Percentiles rank a stretch among this genome's conserved stretches.
phyloP scores from a whole-genome alignment of 225 moss, liverwort and hornwort species.

The Bryum argenteum region DNA sequence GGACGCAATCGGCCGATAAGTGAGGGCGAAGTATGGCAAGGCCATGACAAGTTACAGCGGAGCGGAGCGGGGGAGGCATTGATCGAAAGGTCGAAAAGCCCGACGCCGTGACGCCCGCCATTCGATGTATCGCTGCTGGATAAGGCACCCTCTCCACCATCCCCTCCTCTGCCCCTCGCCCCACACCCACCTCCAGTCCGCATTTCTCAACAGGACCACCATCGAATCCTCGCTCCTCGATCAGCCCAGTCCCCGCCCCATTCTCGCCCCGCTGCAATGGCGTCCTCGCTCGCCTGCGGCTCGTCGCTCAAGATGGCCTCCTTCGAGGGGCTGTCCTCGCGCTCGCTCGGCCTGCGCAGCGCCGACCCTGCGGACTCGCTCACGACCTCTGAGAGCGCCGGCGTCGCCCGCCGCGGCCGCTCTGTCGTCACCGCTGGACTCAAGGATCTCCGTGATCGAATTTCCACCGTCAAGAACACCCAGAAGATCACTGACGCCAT shows the following conservation, averaged over 20 bases:
- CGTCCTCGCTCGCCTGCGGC: constrained; percentile 48
- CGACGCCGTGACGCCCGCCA: not conserved
- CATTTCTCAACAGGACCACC: not conserved
- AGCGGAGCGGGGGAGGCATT: no score
- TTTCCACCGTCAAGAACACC: constrained; percentile 87
- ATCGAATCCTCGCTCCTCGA: not conserved
- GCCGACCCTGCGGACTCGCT: constrained; percentile 41
- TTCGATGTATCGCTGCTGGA: not conserved
- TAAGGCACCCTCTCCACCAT: not conserved
- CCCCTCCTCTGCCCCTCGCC: not conserved
- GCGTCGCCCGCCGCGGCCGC: constrained; percentile 34
- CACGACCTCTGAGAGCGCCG: not conserved
- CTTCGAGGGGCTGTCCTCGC: constrained; percentile 70
- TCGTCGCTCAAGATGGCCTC: constrained; percentile 43
- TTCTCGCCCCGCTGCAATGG: constrained; percentile 22
- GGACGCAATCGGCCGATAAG: no score
- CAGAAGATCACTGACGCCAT: constrained; percentile 96
- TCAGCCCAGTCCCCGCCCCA: not conserved
- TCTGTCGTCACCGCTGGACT: constrained; percentile 50
- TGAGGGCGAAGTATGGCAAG: no score
- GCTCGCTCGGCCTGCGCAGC: constrained; percentile 63
- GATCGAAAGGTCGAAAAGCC: not conserved
- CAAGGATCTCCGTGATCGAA: constrained; percentile 80
- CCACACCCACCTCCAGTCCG: not conserved
- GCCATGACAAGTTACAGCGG: no score